phyloP scores from a whole-genome alignment of 2,329 filamentous ascomycete species.

The Penicillium sp. region DNA sequence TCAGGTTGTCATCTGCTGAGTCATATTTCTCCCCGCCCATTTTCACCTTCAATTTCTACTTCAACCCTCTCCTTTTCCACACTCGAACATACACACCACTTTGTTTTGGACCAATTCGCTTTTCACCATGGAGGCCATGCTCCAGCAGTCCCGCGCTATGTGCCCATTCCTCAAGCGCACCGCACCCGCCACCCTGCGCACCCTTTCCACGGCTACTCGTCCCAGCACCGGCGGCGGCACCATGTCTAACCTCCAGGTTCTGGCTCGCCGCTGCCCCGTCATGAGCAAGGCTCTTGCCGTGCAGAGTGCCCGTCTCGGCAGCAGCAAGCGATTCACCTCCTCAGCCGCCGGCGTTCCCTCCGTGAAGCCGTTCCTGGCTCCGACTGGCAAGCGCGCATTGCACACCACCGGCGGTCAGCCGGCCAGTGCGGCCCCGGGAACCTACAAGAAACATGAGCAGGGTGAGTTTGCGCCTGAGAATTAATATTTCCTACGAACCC shows the following conservation, averaged over 20 bases:
- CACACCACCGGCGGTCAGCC: slow-evolving; percentile 80
- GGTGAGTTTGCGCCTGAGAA: slow-evolving; percentile 39
- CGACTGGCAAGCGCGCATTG: slow-evolving; percentile 70
- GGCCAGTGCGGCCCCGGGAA: slow-evolving; percentile 71
- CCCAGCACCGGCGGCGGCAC: slow-evolving; percentile 80
- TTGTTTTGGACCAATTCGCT: slow-evolving; percentile 12
- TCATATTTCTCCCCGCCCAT: slow-evolving; percentile 1
- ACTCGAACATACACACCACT: background rate
- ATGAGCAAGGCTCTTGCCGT: slow-evolving; percentile 98
- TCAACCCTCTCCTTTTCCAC: background rate
- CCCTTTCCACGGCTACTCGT: slow-evolving; percentile 72
- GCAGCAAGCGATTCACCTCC: slow-evolving; percentile 45
- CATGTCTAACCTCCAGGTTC: slow-evolving; percentile 95
- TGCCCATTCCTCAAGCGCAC: slow-evolving; percentile 97
- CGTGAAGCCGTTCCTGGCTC: slow-evolving; percentile 52
- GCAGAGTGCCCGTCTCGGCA: slow-evolving; percentile 59
- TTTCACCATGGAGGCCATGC: slow-evolving; percentile 79
- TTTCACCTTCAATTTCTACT: slow-evolving; percentile 11
- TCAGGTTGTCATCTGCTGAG: slow-evolving; percentile 3
- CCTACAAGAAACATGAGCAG: slow-evolving; percentile 55
- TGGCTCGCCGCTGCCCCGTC: slow-evolving; percentile 93
- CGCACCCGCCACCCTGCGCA: slow-evolving; percentile 85
- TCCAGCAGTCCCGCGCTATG: slow-evolving; percentile 94
- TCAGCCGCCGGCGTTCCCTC: slow-evolving; percentile 35
- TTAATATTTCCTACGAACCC: background rate